Evolutionary conservation across 148 eudicot genomes (phyloP), one percentile per base, ranked within the genome.

Genomic region (Bassia scoparia): DNA sequence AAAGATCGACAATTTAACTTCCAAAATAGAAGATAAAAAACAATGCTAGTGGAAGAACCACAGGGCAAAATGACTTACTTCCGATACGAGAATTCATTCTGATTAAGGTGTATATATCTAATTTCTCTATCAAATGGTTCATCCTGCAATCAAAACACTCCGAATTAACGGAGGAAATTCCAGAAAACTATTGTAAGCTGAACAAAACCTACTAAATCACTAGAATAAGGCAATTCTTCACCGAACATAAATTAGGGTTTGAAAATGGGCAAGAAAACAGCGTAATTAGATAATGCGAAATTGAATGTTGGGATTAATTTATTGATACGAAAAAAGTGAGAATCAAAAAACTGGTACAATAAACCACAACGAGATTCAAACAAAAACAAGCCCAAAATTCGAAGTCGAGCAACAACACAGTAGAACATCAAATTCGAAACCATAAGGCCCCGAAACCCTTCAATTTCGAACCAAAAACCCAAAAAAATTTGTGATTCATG

Each of bases 21-120:
- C 29, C 38, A 20, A 38, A 24, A 53, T 9, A n/a, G 34, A 43
- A 5, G 44, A 54, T 18, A 12, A n/a, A 68, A 17, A 27, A 30
- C 24, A 21, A 55, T 35, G 18, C 20, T n/a, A 31, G 35, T 60
- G 38, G 38, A 60, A 15, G 11, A 17, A 60, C n/a, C 3, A 20
- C 17, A 60, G 64, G 23, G 79, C 37, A 55, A 46, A 17, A 56
- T 23, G 63, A 29, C 85, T 79, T 79, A 82, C 85, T 79, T 82
- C 35, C 85, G 66, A 69, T 82, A 82, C 6, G 68, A 82, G 64
- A 82, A 82, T 49, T 79, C 82, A 38, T 82, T 82, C 61, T 76
- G 80, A 65, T 55, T 72, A 58, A 82, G 72, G 82, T 79, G 82
- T 17, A 76, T 68, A 34, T 72, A 82, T 56, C 76, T 67, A 21